phyloP scores from a whole-genome alignment of 345 rosid species.

The Sonneratia alba region DNA sequence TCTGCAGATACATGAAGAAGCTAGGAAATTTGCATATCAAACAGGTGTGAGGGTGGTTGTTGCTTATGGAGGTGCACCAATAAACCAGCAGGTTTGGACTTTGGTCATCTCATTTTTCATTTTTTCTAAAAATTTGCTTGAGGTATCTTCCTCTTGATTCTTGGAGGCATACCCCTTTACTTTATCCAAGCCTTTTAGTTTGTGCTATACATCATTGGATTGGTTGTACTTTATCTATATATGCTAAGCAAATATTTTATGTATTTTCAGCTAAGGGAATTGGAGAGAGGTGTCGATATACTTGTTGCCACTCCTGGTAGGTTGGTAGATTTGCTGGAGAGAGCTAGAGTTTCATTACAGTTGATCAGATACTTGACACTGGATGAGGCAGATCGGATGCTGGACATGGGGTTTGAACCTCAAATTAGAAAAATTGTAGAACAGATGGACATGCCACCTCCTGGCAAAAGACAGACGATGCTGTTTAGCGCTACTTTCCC shows the following conservation, averaged over 20 bases:
- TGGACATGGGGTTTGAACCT: conserved; percentile 99
- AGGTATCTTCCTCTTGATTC: not conserved
- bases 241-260: conserved; percentile 4
- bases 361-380: conserved; percentile 86
- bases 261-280: conserved; percentile 66
- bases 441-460: conserved; percentile 93
- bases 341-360: conserved; percentile 91
- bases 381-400: conserved; percentile 98
- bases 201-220: not conserved
- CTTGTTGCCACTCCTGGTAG: conserved; percentile 99
- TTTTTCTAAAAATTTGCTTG: not conserved
- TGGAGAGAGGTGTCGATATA: conserved; percentile 96
- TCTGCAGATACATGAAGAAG: conserved; percentile 95
- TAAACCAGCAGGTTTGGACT: conserved; percentile 64
- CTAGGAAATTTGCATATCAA: conserved; percentile 89
- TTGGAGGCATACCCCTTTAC: not conserved
- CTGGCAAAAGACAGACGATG: conserved; percentile 84
- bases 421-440: conserved; percentile 95
- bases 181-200: not conserved
- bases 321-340: conserved; percentile 85
- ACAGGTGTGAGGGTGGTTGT: conserved; percentile 96
- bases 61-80: conserved; percentile 98
- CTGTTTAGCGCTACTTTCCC: conserved; percentile 98
- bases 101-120: not conserved
- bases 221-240: not conserved